Conservation (phyloP, 2,329 filamentous ascomycete species). For the Xylariaceae sp. region DNA sequence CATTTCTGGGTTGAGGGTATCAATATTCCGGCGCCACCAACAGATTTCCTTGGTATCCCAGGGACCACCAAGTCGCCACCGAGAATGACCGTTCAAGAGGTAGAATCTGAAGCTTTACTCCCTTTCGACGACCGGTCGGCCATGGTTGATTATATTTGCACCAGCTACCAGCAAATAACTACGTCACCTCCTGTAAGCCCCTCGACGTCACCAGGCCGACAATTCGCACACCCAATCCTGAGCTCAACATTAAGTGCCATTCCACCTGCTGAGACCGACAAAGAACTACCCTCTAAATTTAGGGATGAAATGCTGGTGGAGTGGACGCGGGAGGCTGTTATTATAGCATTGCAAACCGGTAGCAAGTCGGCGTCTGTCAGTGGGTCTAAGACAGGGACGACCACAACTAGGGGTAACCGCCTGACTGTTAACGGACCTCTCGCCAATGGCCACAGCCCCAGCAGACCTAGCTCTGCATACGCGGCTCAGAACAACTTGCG, state of each 20-base stretch:
- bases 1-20: constrained; percentile 77
- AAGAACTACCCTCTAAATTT: constrained; percentile 61
- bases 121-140: constrained; percentile 71
- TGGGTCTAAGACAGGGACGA: constrained; percentile 67
- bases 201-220: constrained; percentile 62
- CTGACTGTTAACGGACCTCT: constrained; percentile 53
- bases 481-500: constrained; percentile 48
- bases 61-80: constrained; percentile 40
- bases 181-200: constrained; percentile 66
- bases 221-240: constrained; percentile 58
- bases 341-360: constrained; percentile 63
- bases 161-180: constrained; percentile 61
- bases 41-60: constrained; percentile 58
- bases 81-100: constrained; percentile 45
- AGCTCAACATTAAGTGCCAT: constrained; percentile 40
- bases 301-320: constrained; percentile 72
- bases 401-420: constrained; percentile 47
- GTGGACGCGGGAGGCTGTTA: constrained; percentile 74
- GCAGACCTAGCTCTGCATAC: constrained; percentile 40
- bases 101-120: constrained; percentile 60
- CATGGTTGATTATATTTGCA: constrained; percentile 70
- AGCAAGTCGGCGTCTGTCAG: constrained; percentile 70
- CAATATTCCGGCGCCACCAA: constrained; percentile 60
- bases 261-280: constrained; percentile 34
- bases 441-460: constrained; percentile 33